These are phyloP conservation scores for Creolimax fragrantissima DNA, from an alignment of 78 protist species.

Conservation along the genomic window DNA sequence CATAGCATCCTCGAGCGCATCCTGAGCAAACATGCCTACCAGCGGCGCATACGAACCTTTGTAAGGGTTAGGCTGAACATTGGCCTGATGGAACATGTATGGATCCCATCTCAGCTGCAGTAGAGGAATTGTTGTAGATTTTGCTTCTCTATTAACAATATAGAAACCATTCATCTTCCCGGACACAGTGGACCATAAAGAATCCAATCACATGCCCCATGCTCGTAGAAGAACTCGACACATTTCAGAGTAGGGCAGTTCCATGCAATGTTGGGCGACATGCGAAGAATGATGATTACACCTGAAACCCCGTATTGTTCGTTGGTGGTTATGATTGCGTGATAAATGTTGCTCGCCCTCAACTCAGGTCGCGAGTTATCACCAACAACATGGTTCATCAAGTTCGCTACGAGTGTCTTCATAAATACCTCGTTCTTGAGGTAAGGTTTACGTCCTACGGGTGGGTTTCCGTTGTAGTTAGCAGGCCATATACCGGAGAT, in stretches of 20 bases:
- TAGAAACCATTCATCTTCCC: not conserved
- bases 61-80: not conserved
- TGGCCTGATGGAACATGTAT: conserved; percentile 12
- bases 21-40: not conserved
- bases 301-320: not conserved
- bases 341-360: not conserved
- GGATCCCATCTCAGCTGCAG: conserved; percentile 2
- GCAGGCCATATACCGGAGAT: conserved; percentile 11
- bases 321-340: not conserved
- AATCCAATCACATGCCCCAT: not conserved
- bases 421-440: not conserved
- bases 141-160: not conserved
- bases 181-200: not conserved
- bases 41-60: not conserved
- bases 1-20: not conserved
- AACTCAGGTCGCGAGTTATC: conserved; percentile 12
- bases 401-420: not conserved
- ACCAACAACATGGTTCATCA: conserved; percentile 5
- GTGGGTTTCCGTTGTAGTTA: not conserved
- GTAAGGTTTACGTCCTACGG: not conserved
- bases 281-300: not conserved
- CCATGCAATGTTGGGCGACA: not conserved
- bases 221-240: not conserved
- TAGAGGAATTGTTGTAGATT: not conserved
- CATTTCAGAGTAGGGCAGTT: not conserved